Evolutionary conservation across 441 rosid genomes (phyloP).

Genomic region (Syzygium malaccense): DNA sequence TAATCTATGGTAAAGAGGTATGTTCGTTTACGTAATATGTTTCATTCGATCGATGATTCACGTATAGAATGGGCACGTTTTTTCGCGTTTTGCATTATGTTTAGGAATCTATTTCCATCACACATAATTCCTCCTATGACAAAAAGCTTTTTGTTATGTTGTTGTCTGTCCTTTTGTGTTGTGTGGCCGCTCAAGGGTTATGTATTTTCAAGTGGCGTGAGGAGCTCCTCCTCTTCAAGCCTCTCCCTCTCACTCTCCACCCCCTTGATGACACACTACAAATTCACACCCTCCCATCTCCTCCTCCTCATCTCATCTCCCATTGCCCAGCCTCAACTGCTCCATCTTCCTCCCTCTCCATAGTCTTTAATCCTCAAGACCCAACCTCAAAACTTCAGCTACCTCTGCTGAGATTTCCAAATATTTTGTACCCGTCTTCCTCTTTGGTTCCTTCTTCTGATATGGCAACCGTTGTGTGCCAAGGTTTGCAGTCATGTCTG

Average conservation of each 20-base stretch:
- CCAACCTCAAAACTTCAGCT: not conserved
- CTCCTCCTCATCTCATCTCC: not conserved
- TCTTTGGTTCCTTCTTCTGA: not conserved
- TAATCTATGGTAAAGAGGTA: no score
- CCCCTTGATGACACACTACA: not conserved
- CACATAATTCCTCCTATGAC: no score
- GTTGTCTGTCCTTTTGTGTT: not conserved
- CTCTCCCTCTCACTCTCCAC: not conserved
- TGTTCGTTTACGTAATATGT: no score
- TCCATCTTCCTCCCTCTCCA: not conserved
- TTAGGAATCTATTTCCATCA: no score
- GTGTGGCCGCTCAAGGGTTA: not conserved
- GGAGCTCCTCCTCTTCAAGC: not conserved
- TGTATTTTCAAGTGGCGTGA: not conserved
- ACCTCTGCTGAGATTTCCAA: not conserved
- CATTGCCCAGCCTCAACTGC: not conserved
- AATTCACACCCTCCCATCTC: not conserved
- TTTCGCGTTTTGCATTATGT: no score
- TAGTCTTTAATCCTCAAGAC: no score
- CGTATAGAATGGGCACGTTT: no score
- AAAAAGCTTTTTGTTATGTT: not conserved
- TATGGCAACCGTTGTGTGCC: not conserved
- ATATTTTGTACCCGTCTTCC: not conserved
- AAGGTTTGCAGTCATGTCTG: not conserved
- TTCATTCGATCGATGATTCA: no score